Base-by-base conservation (phyloP, 257 asterid species). In the Solanum pimpinellifolium region DNA sequence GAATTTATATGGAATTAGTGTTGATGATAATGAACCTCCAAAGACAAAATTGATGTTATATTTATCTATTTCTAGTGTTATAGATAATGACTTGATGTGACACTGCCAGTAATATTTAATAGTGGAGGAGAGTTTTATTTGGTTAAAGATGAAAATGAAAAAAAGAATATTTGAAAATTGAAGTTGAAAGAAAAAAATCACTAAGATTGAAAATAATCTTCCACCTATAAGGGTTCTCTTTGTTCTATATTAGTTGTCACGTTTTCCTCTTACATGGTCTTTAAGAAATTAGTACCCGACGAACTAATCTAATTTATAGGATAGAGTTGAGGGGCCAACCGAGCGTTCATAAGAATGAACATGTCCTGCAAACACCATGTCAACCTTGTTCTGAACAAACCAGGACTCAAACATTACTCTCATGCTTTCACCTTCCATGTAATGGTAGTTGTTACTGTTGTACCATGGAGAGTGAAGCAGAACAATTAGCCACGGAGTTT, bases 381-480 rank as follows among this genome's bases (percentile, higher is more conserved):
- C 93, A 9, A 93, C 95, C 80, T 91, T 94, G 91, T 90, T 4
- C 52, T 90, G 11, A 49, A 92, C 93, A 33, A 93, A 90, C 95
- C 95, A 92, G 3, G 88, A 21, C 27, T 94, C 97, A 18, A 92
- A 92, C 88, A 69, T 66, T 4, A 91, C 94, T 56, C 93, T 91
- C 94, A 93, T 91, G 90, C 90, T 89, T 85, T 93, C 96, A 37
- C 93, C 93, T 86, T 93, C 94, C 96, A 91, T 91, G 59, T 88
- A 92, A 83, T 93, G 96, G 86, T 92, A 90, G 88, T 62, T 86
- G 35, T 92, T 86, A 37, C 89, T 89, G 87, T 91, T 93, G 33
- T 93, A 93, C 93, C 88, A 84, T 10, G 93, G 94, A 18, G 90
- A 87, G 88, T 93, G 93, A 42, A 91, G 60, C 25, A 91, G 88